Percentiles rank a stretch among this genome's conserved stretches.
Conservation (phyloP, 1,284 basidiomycete species). For the Ustilago nuda region DNA sequence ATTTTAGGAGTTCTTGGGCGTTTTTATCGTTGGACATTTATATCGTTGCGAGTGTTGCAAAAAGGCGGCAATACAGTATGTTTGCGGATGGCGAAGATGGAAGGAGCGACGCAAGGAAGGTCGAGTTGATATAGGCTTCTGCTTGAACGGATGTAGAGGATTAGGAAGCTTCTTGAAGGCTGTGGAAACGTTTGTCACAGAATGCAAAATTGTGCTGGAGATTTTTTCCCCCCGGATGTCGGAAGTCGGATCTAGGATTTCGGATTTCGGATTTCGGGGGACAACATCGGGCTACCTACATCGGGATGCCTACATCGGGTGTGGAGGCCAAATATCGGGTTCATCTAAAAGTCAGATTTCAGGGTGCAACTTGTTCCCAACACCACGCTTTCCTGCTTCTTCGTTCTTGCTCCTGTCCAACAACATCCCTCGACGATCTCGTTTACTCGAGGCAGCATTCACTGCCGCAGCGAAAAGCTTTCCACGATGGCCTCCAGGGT, state of each 20-base stretch:
- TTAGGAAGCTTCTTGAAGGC: slow-evolving; percentile 28
- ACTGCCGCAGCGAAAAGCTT: too few relatives aligned
- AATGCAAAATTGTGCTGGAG: neutral
- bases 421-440: too few relatives aligned
- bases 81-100: neutral
- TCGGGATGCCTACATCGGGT: slow-evolving; percentile 20
- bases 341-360: slow-evolving; percentile 1
- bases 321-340: slow-evolving; percentile 33
- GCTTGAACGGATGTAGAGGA: neutral
- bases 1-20: slow-evolving; percentile 65
- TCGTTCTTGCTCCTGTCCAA: neutral
- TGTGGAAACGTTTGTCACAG: slow-evolving; percentile 28
- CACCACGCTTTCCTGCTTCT: neutral
- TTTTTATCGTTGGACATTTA: slow-evolving; percentile 57
- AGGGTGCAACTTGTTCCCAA: slow-evolving; percentile 28
- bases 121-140: neutral
- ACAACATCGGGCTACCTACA: too few relatives aligned
- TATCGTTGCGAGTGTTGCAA: neutral
- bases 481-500: neutral
- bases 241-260: slow-evolving; percentile 8
- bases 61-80: neutral
- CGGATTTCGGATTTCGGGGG: slow-evolving; percentile 21
- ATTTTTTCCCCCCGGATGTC: neutral
- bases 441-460: too few relatives aligned
- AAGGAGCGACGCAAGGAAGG: neutral